Base-by-base conservation (phyloP, 441 rosid species). In the Populus hybrid region DNA sequence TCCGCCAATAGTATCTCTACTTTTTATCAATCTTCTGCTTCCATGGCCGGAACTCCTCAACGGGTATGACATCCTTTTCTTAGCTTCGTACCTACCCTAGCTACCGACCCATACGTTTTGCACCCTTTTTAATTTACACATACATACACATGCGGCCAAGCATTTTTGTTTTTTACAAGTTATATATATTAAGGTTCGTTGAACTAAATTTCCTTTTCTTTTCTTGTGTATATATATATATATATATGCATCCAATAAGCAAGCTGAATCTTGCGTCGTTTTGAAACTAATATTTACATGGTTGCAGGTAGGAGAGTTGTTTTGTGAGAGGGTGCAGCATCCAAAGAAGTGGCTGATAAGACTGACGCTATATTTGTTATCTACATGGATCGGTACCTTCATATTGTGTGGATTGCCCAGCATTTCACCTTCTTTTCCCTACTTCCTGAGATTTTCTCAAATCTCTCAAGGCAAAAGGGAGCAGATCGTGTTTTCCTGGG, bases 311-410 rank as follows among this genome's bases (percentile, higher is more conserved):
- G 97, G 91, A 67, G 89, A 86, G 75, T 23, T 90, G 79, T 70
- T 92, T n/a, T 82, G 89, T 8, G 87, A 81, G 76, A 89, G 89
- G 74, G n/a, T 94, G 80, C n/a, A 87, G 77, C 98, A 94, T 81
- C 98, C 98, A 40, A 92, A 84, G 86, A 82, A 81, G 66, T 86
- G 93, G 94, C 24, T 89, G 67, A 70, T 91, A 78, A 78, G 88
- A 40, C 20, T 80, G 78, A 79, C 77, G 6, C 70, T 94, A 4
- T 91, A 92, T 93, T 34, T 78, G 59, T 86, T 94, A 18, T 94
- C 98, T 1, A 91, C 95, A 53, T 76, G 89, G 84, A 71, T 92
- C 35, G 98, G 98, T 11, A 90, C 88, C 30, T 78, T 94, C 20
- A 18, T 91, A 23, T 28, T 92, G 20, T 91, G 98, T 77, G 97